These are phyloP conservation scores for Knufia fluminis DNA, from an alignment of 2,329 filamentous ascomycete genomes.

Conservation along the genomic window DNA sequence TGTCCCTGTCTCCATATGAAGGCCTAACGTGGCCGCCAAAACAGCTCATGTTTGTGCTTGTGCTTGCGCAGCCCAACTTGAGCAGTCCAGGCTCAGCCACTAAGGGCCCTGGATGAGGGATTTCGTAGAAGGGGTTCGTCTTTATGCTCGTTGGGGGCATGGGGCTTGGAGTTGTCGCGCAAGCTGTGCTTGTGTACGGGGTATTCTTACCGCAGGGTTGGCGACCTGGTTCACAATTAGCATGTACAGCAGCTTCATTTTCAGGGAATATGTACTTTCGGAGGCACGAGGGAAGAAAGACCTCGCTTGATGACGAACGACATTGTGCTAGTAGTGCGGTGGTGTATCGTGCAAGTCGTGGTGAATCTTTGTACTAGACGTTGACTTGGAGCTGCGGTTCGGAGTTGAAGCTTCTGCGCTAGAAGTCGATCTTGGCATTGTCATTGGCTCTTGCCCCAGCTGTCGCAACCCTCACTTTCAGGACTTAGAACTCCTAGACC, in stretches of 20 bases:
- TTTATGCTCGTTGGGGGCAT: too few species aligned
- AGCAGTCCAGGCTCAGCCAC: too few species aligned
- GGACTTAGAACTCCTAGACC: constrained; percentile 1
- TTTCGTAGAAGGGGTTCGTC: too few species aligned
- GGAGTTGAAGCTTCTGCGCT: not conserved
- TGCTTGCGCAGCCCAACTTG: too few species aligned
- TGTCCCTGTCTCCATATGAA: not conserved
- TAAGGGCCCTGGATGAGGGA: too few species aligned
- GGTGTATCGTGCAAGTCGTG: not conserved
- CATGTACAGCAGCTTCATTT: not conserved
- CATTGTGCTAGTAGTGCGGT: constrained; percentile 55
- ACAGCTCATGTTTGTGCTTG: too few species aligned
- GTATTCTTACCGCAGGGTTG: constrained; percentile 17
- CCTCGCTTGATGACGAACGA: constrained; percentile 83
- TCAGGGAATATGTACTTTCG: constrained; percentile 62
- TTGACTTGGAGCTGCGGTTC: not conserved
- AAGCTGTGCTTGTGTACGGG: too few species aligned
- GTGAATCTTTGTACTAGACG: not conserved
- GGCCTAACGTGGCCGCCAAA: not conserved
- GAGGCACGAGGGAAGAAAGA: constrained; percentile 97
- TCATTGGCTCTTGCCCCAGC: not conserved
- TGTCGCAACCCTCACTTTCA: not conserved
- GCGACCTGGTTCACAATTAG: constrained; percentile 12
- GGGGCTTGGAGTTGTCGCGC: too few species aligned
- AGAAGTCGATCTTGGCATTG: not conserved